A percentile compares a stretch with the other conserved stretches of the same genome.
These are phyloP conservation scores for Candida qinlingensis DNA, from an alignment of 805 yeast genomes.

Conservation along the genomic window DNA sequence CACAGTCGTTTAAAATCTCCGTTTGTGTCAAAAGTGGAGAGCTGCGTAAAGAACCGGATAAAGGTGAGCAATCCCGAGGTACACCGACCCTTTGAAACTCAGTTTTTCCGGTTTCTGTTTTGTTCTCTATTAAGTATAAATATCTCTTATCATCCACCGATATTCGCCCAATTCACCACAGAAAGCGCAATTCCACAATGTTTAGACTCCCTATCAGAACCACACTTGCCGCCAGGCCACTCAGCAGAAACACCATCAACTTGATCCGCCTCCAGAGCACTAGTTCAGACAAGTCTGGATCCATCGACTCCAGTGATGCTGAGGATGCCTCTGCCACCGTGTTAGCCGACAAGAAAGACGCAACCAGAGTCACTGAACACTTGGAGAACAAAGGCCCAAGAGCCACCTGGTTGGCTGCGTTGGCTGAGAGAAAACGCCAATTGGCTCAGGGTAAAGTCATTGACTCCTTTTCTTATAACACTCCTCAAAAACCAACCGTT, in stretches of 20 bases:
- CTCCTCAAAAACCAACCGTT: conserved; percentile 66
- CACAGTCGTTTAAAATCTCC: too few relatives aligned
- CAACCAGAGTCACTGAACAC: conserved; percentile 32
- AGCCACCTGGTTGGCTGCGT: conserved; percentile 85
- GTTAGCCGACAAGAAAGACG: conserved; percentile 54
- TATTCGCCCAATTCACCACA: too few relatives aligned
- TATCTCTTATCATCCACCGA: not conserved
- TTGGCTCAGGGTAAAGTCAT: conserved; percentile 66
- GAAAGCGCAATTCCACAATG: not conserved
- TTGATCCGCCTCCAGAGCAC: conserved; percentile 11
- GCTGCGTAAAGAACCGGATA: too few relatives aligned
- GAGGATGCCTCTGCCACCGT: conserved; percentile 76
- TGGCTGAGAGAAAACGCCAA: conserved; percentile 66
- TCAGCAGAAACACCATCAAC: not conserved
- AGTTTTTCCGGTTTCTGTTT: too few relatives aligned
- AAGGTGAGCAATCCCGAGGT: too few relatives aligned
- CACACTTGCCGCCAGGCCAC: not conserved
- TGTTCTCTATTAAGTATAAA: not conserved
- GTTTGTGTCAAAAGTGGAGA: too few relatives aligned
- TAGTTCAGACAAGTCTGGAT: conserved; percentile 26
- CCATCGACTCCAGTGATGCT: conserved; percentile 49
- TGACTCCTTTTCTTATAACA: conserved; percentile 65
- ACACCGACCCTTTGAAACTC: too few relatives aligned
- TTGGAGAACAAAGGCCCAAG: conserved; percentile 27
- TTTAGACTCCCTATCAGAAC: not conserved